Evolutionary conservation across 1,139 yeast genomes (phyloP).

Genomic region (Magnusiomyces fungicola): DNA sequence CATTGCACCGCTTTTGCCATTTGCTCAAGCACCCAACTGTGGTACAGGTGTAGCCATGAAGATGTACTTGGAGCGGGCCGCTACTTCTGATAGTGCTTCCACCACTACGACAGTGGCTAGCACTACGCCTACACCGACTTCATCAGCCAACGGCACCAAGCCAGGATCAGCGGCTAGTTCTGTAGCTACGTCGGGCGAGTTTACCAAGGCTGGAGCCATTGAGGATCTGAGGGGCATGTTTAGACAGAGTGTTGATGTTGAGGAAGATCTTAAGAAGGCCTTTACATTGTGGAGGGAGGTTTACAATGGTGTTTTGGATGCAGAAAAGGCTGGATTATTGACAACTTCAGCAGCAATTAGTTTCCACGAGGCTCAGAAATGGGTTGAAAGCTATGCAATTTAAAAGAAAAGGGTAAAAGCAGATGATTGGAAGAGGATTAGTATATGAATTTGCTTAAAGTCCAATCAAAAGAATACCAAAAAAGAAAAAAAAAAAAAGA

Average conservation of each 20-base stretch:
- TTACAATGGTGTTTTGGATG: slow-evolving; percentile 26
- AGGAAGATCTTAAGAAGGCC: slow-evolving; percentile 40
- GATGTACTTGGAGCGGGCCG: slow-evolving; percentile 31
- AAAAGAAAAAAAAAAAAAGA: too few species aligned
- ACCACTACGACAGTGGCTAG: slow-evolving; percentile 18
- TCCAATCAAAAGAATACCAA: too few species aligned
- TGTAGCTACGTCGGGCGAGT: slow-evolving; percentile 16
- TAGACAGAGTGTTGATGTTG: slow-evolving; percentile 30
- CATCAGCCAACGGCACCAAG: slow-evolving; percentile 8
- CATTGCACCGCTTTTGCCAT: slow-evolving; percentile 55
- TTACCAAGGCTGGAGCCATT: slow-evolving; percentile 17
- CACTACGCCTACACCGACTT: slow-evolving; percentile 9
- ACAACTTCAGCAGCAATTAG: slow-evolving; percentile 32
- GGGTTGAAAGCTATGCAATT: too few species aligned
- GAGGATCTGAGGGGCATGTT: slow-evolving; percentile 20
- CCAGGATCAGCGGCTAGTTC: neutral
- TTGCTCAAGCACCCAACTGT: slow-evolving; percentile 41
- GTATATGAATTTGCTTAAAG: too few species aligned
- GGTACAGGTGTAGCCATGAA: slow-evolving; percentile 36
- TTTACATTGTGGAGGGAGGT: slow-evolving; percentile 37
- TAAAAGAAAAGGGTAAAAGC: too few species aligned
- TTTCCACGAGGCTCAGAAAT: slow-evolving; percentile 39
- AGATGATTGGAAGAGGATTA: too few species aligned
- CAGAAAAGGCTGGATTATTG: slow-evolving; percentile 34
- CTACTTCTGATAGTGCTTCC: slow-evolving; percentile 14